These are phyloP conservation scores for Cercophora newfieldiana DNA, from an alignment of 495 filamentous ascomycete species.

Conservation along the genomic window DNA sequence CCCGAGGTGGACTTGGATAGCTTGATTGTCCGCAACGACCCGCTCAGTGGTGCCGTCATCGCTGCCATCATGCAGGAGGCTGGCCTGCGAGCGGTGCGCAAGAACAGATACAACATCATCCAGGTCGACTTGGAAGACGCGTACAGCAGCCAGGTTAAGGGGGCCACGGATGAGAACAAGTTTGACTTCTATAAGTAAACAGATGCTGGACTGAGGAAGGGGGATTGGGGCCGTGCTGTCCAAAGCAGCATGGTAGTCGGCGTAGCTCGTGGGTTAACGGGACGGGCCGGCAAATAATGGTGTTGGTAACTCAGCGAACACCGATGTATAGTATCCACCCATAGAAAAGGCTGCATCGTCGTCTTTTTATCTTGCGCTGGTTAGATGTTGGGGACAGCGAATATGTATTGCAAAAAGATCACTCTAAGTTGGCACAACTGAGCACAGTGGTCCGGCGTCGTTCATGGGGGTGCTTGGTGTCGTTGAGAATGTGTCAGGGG, in stretches of 20 bases:
- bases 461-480: no score
- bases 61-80: slow-evolving; percentile 99
- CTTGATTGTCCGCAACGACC: slow-evolving; percentile 94
- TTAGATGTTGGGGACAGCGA: not conserved
- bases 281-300: not conserved
- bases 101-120: slow-evolving; percentile 99
- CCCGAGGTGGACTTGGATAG: slow-evolving; percentile 96
- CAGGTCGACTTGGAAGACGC: slow-evolving; percentile 94
- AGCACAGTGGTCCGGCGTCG: no score
- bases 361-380: not conserved
- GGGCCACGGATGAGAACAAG: slow-evolving; percentile 74
- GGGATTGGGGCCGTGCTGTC: not conserved
- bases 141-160: slow-evolving; percentile 93
- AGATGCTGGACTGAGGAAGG: not conserved
- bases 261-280: not conserved
- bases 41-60: slow-evolving; percentile 91
- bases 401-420: not conserved
- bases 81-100: slow-evolving; percentile 88
- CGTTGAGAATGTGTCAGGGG: no score
- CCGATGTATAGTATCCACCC: slow-evolving; percentile 9
- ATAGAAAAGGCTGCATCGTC: slow-evolving; percentile 5
- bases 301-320: not conserved
- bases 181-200: slow-evolving; percentile 68
- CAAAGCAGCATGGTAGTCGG: not conserved
- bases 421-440: no score